A percentile compares a stretch with the other conserved stretches of the same genome.
phyloP scores from a whole-genome alignment of 768 basidiomycete genomes.

The Phylloporus rhodoxanthus region DNA sequence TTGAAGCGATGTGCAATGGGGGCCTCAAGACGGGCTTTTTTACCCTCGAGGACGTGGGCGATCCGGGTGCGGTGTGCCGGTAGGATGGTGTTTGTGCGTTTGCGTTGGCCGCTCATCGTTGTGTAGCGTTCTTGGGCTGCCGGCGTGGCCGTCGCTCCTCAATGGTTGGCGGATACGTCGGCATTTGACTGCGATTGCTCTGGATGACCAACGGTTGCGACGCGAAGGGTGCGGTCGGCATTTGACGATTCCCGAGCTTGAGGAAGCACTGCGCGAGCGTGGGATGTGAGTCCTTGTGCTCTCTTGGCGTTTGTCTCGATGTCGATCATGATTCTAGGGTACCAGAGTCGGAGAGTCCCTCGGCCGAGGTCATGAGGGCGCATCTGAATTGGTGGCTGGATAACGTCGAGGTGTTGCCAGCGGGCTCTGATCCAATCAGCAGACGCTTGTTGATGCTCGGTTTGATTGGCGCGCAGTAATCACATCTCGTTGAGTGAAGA shows the following conservation, averaged over 20 bases:
- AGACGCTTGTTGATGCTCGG: constrained; percentile 50
- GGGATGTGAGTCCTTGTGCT: constrained; percentile 56
- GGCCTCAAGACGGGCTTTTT: constrained; percentile 27
- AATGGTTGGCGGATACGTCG: constrained; percentile 33
- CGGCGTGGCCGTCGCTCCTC: constrained; percentile 32
- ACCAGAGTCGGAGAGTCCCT: constrained; percentile 29
- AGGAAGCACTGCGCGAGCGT: constrained; percentile 66
- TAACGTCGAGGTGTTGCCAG: constrained; percentile 33
- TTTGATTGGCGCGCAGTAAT: constrained; percentile 30
- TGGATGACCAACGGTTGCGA: constrained; percentile 60
- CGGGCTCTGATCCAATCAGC: constrained; percentile 36
- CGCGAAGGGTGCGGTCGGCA: constrained; percentile 40
- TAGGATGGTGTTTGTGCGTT: constrained; percentile 24
- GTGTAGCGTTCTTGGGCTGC: constrained; percentile 37
- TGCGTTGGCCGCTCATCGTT: constrained; percentile 10
- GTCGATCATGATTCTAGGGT: constrained; percentile 32
- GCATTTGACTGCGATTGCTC: constrained; percentile 37
- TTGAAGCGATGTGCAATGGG: constrained; percentile 34
- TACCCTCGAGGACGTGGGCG: constrained; percentile 2
- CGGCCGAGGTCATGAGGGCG: constrained; percentile 41
- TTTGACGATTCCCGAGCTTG: constrained; percentile 51
- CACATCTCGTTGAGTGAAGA: too few species aligned
- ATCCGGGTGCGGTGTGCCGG: constrained; percentile 50
- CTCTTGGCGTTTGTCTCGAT: neutral
- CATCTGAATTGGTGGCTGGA: constrained; percentile 64